These are phyloP conservation scores for Capsicum rhomboideum DNA, from an alignment of 257 asterid genomes.

Conservation along the genomic window DNA sequence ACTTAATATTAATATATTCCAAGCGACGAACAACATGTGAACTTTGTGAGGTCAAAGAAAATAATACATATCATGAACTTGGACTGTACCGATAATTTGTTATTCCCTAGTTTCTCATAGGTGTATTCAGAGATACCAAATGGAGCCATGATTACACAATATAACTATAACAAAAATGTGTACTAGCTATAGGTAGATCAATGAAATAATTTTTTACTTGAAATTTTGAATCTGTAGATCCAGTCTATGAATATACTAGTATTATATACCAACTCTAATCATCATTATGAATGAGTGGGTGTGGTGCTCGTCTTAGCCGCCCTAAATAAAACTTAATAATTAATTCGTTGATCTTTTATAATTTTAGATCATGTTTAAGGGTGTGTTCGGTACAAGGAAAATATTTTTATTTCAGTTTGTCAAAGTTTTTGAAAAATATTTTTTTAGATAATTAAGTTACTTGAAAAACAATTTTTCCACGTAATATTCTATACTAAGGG, in stretches of 20 bases:
- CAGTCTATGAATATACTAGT: background rate
- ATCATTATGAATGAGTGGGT: too few relatives aligned
- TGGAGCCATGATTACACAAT: background rate
- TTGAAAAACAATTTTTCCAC: background rate
- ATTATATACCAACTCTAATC: background rate
- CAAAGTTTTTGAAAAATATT: too few relatives aligned
- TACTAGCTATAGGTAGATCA: background rate
- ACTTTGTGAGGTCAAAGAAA: background rate
- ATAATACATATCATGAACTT: accelerated
- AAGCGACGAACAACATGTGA: background rate
- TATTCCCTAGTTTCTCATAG: background rate
- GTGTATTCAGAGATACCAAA: background rate
- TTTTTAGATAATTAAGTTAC: too few relatives aligned
- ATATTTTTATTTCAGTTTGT: background rate
- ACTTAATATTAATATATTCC: background rate
- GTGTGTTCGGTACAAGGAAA: background rate
- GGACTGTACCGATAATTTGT: background rate
- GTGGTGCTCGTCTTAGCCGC: background rate
- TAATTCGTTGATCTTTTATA: too few relatives aligned
- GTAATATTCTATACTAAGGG: background rate
- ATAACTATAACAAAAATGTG: background rate
- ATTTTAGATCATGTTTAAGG: background rate
- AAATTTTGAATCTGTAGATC: background rate
- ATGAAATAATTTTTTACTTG: background rate
- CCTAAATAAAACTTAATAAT: background rate